Percentiles rank a stretch among this genome's conserved stretches.
These are phyloP conservation scores for Trifolium fragiferum DNA, from an alignment of 306 rosid species.

Conservation along the genomic window DNA sequence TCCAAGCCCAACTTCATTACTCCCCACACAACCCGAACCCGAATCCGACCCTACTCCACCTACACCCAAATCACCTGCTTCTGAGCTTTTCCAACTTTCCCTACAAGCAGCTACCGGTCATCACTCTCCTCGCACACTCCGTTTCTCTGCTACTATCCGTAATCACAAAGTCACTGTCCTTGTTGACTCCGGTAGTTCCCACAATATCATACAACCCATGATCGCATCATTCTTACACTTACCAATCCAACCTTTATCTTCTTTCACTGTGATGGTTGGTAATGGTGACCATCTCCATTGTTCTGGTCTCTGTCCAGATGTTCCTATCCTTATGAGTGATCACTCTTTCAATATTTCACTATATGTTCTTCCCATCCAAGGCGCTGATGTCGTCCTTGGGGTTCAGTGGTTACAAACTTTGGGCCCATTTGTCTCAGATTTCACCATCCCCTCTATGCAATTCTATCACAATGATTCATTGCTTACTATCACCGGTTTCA, in stretches of 20 bases:
- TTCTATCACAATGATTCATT: neutral
- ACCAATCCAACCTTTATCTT: neutral
- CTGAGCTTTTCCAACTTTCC: no score
- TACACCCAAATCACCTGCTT: no score
- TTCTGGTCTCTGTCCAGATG: neutral
- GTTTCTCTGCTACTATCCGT: no score
- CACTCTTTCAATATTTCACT: neutral
- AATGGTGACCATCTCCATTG: neutral
- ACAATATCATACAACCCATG: neutral
- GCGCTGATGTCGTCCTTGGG: neutral
- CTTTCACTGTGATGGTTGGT: neutral
- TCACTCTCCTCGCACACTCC: no score
- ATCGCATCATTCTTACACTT: neutral
- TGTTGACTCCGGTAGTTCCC: neutral
- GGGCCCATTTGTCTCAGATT: neutral
- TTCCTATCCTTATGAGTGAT: neutral
- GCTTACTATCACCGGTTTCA: accelerated
- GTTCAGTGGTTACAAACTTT: neutral
- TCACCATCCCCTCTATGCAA: neutral
- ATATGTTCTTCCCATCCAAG: neutral
- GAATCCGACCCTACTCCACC: no score
- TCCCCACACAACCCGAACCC: no score
- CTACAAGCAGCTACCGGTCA: no score
- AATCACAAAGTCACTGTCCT: no score
- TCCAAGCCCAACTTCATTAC: no score